Evolutionary conservation across 805 yeast genomes (phyloP), one percentile per base, ranked within the genome.

Genomic region (Sugiyamaella mastotermitis): DNA sequence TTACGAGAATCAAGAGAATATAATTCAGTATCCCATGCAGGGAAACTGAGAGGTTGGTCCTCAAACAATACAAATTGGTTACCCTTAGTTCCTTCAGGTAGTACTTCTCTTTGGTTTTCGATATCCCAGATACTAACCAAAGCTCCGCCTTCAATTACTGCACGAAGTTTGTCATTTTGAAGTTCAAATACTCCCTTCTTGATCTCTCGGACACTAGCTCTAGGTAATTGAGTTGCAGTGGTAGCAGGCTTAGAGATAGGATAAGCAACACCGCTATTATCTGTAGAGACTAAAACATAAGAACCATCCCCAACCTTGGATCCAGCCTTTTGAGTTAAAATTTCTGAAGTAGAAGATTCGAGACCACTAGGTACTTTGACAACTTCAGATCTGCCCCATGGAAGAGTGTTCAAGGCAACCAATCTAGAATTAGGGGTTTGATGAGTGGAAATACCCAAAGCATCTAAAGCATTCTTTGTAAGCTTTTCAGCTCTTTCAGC

Each of bases 11-110:
- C 85, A 41, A 85, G 71, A 0, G 95, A 83, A 56, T 76, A 92
- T 42, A 87, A 69, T 57, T 90, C 98, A 0, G 97, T 90, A 57
- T 90, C 98, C 98, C 98, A 90, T 1, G 97, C 97, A 31, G 86
- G 95, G 78, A 79, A 90, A 40, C 72, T 80, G 53, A 85, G 66
- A 7, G 98, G 98, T 46, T 85, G 83, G 57, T 92, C 98, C 48
- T 88, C 88, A 52, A 83, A 83, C 41, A 92, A 55, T 1, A 86
- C 77, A 47, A 77, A 78, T 58, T 83, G 94, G 52, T 87, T 86
- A 13, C 88, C 96, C 48, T 77, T 78, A 37, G 62, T 65, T 17
- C 68, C 64, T 1, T 71, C 61, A 42, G 82, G 85, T 38, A 92
- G 66, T 16, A 82, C 72, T 56, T 90, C 94, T 9, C 87, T 65